Base-by-base conservation (phyloP, 2,329 filamentous ascomycete genomes). In the Aspergillus ochraceoroseus region DNA sequence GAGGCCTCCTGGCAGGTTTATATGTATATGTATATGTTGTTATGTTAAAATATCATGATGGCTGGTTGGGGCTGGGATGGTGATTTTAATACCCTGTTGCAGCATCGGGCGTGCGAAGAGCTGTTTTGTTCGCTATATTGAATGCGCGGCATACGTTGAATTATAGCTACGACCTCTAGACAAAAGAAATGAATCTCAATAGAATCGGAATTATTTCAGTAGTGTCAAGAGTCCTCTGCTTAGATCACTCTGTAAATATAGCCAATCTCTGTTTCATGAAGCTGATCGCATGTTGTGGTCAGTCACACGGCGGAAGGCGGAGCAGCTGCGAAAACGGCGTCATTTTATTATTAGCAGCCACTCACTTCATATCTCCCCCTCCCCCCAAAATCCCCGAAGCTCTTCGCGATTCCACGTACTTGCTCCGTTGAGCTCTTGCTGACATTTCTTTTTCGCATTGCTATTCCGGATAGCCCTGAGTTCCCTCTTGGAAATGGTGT, bases 401-500 rank as follows among this genome's bases (percentile, higher is more conserved):
- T n/a, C n/a, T n/a, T n/a, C n/a, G n/a, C n/a, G n/a, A n/a, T n/a
- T n/a, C n/a, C n/a, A n/a, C n/a, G n/a, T n/a, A n/a, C n/a, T n/a
- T n/a, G n/a, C n/a, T n/a, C n/a, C n/a, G n/a, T n/a, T n/a, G n/a
- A n/a, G n/a, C 5, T 22, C 20, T 5, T 5, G 20, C 20, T 22
- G 20, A 5, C 23, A 9, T 17, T 26, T 12, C n/a, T 18, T 8
- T 23, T 22, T 32, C 11, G 9, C 11, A n/a, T 5, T 18, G 14
- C 5, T 9, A 23, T 22, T 9, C 25, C 9, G 25, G 15, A 13
- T 14, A n/a, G 13, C 17, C 20, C 17, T 12, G 3, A 15, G 28
- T 26, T 14, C 29, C 14, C 7, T 13, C 3, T 47, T 46, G 52
- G 59, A 55, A 55, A 66, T 66, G 63, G 54, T 65, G 52, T 63